A percentile compares a stretch with the other conserved stretches of the same genome.
phyloP scores from a whole-genome alignment of 225 moss, liverwort and hornwort genomes.

The Asterella californica region DNA sequence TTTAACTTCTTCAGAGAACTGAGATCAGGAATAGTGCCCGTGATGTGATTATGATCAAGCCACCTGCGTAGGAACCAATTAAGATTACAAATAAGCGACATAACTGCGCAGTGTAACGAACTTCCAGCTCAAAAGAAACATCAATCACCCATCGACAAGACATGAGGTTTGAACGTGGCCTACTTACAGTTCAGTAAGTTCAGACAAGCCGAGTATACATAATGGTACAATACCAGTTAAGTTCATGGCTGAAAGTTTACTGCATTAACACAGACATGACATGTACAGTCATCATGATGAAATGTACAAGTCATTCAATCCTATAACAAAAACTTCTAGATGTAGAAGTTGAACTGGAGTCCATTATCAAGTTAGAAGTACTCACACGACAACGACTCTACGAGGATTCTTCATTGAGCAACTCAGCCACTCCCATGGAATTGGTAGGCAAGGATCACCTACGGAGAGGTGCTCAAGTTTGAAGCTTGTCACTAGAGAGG shows the following conservation, averaged over 20 bases:
- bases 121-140: background rate
- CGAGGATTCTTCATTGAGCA: conserved; percentile 6
- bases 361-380: background rate
- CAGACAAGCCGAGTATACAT: conserved; percentile 1
- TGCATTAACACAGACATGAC: background rate
- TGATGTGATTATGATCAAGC: background rate
- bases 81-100: no score
- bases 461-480: background rate
- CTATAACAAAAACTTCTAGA: background rate
- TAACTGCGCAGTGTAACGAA: background rate
- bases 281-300: background rate
- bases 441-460: conserved; percentile 5
- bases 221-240: background rate
- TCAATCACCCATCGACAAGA: background rate
- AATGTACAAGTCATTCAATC: background rate
- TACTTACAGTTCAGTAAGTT: conserved; percentile 14
- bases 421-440: conserved; percentile 16
- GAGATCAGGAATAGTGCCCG: conserved; percentile 7
- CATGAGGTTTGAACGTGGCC: background rate
- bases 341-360: background rate
- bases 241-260: conserved; percentile 6
- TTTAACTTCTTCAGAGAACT: conserved; percentile 10
- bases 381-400: conserved; percentile 6
- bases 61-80: no score
- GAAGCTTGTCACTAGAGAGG: background rate